phyloP scores from a whole-genome alignment of 495 filamentous ascomycete species.

The Aspergillus nanangensis region DNA sequence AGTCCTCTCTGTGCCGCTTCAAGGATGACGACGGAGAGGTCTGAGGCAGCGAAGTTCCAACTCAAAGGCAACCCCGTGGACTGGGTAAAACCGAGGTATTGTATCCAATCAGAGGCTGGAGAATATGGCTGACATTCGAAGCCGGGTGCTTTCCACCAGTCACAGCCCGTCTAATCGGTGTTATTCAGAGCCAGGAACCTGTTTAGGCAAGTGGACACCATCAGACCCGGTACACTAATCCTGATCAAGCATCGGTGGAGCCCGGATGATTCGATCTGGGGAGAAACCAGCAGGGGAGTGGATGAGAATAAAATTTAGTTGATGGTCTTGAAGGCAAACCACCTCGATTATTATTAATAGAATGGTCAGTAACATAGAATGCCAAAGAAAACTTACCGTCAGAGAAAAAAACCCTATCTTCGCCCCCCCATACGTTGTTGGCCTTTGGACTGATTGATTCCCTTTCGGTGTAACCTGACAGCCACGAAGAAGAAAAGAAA shows the following conservation, averaged over 20 bases:
- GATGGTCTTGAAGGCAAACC: too few relatives aligned
- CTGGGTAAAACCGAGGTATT: too few relatives aligned
- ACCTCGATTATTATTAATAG: background rate
- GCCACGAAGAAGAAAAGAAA: background rate
- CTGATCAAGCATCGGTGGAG: conserved; percentile 29
- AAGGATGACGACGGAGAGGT: too few relatives aligned
- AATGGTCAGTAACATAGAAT: too few relatives aligned
- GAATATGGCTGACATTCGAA: conserved; percentile 26
- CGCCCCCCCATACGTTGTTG: too few relatives aligned
- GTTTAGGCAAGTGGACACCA: conserved; percentile 26
- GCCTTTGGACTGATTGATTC: too few relatives aligned
- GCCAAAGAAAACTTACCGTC: too few relatives aligned
- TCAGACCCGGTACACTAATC: conserved; percentile 21
- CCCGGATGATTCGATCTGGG: conserved; percentile 28
- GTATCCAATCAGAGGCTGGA: conserved; percentile 18
- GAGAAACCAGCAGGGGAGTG: conserved; percentile 12
- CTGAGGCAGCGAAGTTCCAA: too few relatives aligned
- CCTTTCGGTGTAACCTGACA: too few relatives aligned
- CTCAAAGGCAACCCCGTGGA: too few relatives aligned
- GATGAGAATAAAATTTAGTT: background rate
- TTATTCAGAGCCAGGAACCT: conserved; percentile 24
- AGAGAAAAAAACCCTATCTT: too few relatives aligned
- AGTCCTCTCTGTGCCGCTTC: too few relatives aligned
- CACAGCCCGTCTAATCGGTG: conserved; percentile 12
- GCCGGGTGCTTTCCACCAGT: conserved; percentile 18